phyloP scores from a whole-genome alignment of 768 basidiomycete species.

The Cystofilobasidium ferigula region DNA sequence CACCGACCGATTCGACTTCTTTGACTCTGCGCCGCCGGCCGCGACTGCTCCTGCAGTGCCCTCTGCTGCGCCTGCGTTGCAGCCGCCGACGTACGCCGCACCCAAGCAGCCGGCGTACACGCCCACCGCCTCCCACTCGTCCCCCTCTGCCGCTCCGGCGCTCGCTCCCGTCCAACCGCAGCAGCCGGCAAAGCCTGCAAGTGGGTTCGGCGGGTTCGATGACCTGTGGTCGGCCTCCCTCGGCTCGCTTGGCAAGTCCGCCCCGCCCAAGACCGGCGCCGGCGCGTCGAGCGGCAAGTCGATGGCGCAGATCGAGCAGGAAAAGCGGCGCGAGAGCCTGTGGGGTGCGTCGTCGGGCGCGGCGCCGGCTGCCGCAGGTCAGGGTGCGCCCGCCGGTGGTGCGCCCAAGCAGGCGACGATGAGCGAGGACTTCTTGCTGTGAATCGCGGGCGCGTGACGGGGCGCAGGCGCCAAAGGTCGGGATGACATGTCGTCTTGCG shows the following conservation, averaged over 20 bases:
- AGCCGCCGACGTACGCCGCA: not conserved
- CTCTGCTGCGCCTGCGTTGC: constrained; percentile 18
- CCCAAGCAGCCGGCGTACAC: constrained; percentile 20
- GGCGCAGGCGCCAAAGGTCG: too few relatives aligned
- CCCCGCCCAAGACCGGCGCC: constrained; percentile 39
- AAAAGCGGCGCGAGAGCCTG: constrained; percentile 67
- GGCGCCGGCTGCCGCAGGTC: too few relatives aligned
- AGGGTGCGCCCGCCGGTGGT: too few relatives aligned
- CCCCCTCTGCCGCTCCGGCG: not conserved
- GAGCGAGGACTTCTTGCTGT: too few relatives aligned
- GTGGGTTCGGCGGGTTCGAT: constrained; percentile 20
- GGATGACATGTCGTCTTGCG: too few relatives aligned
- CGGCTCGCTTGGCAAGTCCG: constrained; percentile 28
- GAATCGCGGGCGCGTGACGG: too few relatives aligned
- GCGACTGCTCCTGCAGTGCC: not conserved
- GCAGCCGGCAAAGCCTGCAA: not conserved
- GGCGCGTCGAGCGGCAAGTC: constrained; percentile 46
- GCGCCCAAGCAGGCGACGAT: too few relatives aligned
- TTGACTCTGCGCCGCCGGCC: constrained; percentile 22
- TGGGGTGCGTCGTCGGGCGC: constrained; percentile 48
- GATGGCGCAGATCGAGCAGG: constrained; percentile 78
- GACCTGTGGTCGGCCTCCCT: constrained; percentile 27
- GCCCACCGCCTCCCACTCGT: constrained; percentile 6
- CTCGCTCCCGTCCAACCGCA: not conserved
- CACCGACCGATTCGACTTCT: constrained; percentile 38